A percentile compares a stretch with the other conserved stretches of the same genome.
Evolutionary conservation across 257 asterid species (phyloP).

Genomic region (Knoxia roxburghii): DNA sequence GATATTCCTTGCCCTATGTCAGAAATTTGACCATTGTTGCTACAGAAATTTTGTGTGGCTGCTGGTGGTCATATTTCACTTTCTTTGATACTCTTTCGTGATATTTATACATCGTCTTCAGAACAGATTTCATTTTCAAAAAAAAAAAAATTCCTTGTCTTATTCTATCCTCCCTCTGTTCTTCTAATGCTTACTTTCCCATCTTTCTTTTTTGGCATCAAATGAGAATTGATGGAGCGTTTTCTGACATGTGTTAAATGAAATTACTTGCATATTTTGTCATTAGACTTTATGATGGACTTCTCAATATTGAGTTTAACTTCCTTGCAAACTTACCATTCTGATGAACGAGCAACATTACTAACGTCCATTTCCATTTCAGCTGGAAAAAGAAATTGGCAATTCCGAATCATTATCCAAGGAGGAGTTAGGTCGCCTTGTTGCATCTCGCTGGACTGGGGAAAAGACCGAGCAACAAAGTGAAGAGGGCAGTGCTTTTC

Average conservation of each 20-base stretch:
- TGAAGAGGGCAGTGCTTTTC: slow-evolving; percentile 39
- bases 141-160: no score
- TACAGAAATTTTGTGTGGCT: neutral
- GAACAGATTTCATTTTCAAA: neutral
- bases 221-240: neutral
- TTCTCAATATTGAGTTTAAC: neutral
- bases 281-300: neutral
- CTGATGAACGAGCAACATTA: no score
- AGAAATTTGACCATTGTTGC: neutral
- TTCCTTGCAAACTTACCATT: neutral
- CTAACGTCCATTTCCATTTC: slow-evolving; percentile 19
- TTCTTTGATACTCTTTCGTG: neutral
- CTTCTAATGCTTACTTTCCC: neutral
- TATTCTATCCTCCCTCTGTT: neutral
- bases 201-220: neutral
- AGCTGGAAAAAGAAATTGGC: slow-evolving; percentile 52
- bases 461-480: slow-evolving; percentile 49
- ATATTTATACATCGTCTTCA: neutral
- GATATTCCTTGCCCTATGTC: neutral
- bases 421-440: slow-evolving; percentile 90
- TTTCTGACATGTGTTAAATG: neutral
- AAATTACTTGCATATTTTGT: neutral
- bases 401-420: slow-evolving; percentile 62
- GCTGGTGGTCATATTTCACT: neutral
- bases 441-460: slow-evolving; percentile 96